A percentile compares a stretch with the other conserved stretches of the same genome.
phyloP scores from a whole-genome alignment of 2,329 filamentous ascomycete genomes.

The Thelonectria rubi region DNA sequence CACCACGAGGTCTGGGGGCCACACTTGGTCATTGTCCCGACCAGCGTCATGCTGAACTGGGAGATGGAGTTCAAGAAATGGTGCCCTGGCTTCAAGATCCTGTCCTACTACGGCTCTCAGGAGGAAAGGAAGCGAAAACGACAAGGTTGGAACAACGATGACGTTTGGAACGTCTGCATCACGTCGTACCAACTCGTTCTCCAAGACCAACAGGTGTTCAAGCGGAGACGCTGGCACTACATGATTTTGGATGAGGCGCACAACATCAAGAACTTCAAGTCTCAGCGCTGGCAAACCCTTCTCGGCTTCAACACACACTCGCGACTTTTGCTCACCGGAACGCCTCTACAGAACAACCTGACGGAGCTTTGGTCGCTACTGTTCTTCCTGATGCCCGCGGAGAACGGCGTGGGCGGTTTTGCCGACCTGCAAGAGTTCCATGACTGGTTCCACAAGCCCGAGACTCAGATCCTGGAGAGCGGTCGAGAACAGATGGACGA shows the following conservation, averaged over 20 bases:
- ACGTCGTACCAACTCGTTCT: slow-evolving; percentile 97
- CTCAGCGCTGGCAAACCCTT: slow-evolving; percentile 94
- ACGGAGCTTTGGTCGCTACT: slow-evolving; percentile 96
- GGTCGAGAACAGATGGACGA: slow-evolving; percentile 94
- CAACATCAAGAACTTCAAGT: slow-evolving; percentile 99
- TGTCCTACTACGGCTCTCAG: slow-evolving; percentile 94
- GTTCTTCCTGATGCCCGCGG: slow-evolving; percentile 95
- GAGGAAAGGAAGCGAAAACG: slow-evolving; percentile 93
- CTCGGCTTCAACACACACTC: slow-evolving; percentile 92
- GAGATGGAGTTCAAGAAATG: slow-evolving; percentile 99
- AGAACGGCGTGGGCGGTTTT: slow-evolving; percentile 87
- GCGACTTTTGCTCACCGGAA: slow-evolving; percentile 88
- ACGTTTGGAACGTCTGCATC: slow-evolving; percentile 96
- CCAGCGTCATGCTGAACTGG: slow-evolving; percentile 99
- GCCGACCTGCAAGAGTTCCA: slow-evolving; percentile 96
- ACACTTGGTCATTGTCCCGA: slow-evolving; percentile 94
- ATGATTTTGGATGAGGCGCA: slow-evolving; percentile 98
- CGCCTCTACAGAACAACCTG: slow-evolving; percentile 94
- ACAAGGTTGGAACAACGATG: slow-evolving; percentile 91
- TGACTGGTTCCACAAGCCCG: slow-evolving; percentile 93
- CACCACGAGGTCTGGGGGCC: slow-evolving; percentile 94
- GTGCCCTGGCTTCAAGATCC: slow-evolving; percentile 96
- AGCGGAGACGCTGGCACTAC: slow-evolving; percentile 93
- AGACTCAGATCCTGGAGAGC: slow-evolving; percentile 95
- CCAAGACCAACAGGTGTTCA: slow-evolving; percentile 93